These are phyloP conservation scores for Trypanosoma mega DNA, from an alignment of 208 protist genomes.

Conservation along the genomic window DNA sequence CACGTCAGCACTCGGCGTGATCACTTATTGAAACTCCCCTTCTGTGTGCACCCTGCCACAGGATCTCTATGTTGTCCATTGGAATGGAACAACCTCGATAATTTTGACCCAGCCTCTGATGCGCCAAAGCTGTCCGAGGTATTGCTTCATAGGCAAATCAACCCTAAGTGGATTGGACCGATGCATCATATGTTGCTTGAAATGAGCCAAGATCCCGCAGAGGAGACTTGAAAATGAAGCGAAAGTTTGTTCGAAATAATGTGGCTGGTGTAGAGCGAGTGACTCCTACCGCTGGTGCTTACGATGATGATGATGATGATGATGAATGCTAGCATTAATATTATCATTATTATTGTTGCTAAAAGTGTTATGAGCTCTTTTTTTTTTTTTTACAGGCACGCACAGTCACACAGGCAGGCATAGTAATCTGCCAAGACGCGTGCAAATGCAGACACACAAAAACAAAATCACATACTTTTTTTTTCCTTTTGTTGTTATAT, in stretches of 20 bases:
- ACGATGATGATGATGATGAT: too few relatives aligned
- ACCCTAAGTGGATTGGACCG: slow-evolving; percentile 61
- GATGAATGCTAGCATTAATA: neutral
- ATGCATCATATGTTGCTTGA: slow-evolving; percentile 59
- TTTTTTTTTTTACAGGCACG: slow-evolving; percentile 3
- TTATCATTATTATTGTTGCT: neutral
- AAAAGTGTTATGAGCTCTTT: neutral
- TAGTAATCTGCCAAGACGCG: too few relatives aligned
- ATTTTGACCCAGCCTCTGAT: slow-evolving; percentile 67
- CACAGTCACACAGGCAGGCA: too few relatives aligned
- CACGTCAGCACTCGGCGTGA: slow-evolving; percentile 96
- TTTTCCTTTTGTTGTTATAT: neutral
- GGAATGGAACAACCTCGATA: slow-evolving; percentile 55
- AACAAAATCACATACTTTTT: neutral
- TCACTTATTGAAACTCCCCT: slow-evolving; percentile 98
- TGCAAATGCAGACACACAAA: slow-evolving; percentile 2
- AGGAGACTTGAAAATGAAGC: slow-evolving; percentile 28
- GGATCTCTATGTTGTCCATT: slow-evolving; percentile 84
- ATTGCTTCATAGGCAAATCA: slow-evolving; percentile 60
- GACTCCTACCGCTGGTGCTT: too few relatives aligned
- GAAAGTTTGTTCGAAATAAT: too few relatives aligned
- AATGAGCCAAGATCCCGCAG: slow-evolving; percentile 62
- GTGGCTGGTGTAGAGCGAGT: too few relatives aligned
- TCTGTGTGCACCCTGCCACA: slow-evolving; percentile 97
- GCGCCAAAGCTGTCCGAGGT: slow-evolving; percentile 73